Percentiles rank a stretch among this genome's conserved stretches.
phyloP scores from a whole-genome alignment of 2,329 filamentous ascomycete genomes.

The Thielaviopsis ethacetica region DNA sequence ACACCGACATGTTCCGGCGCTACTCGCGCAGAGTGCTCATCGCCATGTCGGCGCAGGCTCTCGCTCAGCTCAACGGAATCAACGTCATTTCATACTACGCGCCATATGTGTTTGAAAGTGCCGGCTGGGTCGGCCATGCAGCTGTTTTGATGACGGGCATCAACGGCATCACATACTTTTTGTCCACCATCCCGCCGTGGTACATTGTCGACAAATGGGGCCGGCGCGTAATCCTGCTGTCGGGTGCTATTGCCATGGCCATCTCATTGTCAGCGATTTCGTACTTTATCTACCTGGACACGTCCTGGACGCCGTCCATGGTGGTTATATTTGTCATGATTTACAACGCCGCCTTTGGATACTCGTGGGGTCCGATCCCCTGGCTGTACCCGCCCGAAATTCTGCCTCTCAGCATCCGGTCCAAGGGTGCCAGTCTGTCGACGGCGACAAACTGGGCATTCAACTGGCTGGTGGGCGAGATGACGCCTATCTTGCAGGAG shows the following conservation, averaged over 20 bases:
- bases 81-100: conserved; percentile 99
- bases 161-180: conserved; percentile 76
- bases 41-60: conserved; percentile 92
- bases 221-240: conserved; percentile 73
- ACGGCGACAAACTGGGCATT: conserved; percentile 97
- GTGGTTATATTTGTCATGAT: conserved; percentile 95
- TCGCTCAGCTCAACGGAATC: conserved; percentile 95
- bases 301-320: conserved; percentile 58
- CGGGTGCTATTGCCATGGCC: conserved; percentile 78
- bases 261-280: conserved; percentile 78
- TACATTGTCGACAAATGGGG: conserved; percentile 91
- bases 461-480: conserved; percentile 91
- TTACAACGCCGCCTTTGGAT: conserved; percentile 94
- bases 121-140: conserved; percentile 81
- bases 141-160: conserved; percentile 96
- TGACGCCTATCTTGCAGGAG: conserved; percentile 87
- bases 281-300: conserved; percentile 85
- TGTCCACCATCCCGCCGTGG: conserved; percentile 91
- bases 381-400: conserved; percentile 99
- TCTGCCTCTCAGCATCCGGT: conserved; percentile 84
- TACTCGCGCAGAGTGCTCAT: conserved; percentile 91
- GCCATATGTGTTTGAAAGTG: conserved; percentile 87
- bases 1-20: conserved; percentile 83
- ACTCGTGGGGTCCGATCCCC: conserved; percentile 88
- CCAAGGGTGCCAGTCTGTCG: conserved; percentile 90